Percentiles rank a stretch among this genome's conserved stretches.
Evolutionary conservation across 2,329 filamentous ascomycete species (phyloP).

Genomic region (Sclerotinia trifoliorum): DNA sequence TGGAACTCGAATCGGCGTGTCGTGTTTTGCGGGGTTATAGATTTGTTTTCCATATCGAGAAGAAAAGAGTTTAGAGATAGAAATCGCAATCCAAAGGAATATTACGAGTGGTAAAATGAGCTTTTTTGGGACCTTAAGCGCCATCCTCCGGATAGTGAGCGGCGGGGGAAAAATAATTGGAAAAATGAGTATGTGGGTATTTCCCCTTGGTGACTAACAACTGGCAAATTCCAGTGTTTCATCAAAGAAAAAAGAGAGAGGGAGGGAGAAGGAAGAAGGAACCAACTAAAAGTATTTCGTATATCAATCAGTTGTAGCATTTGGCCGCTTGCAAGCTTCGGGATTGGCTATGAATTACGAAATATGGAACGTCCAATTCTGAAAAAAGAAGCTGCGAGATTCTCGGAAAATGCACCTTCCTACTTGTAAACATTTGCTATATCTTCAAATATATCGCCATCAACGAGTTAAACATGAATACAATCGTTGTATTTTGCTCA

Average conservation of each 20-base stretch:
- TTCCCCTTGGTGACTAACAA: too few relatives aligned
- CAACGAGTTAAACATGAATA: background rate
- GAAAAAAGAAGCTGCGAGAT: background rate
- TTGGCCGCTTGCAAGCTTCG: background rate
- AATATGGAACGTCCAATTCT: background rate
- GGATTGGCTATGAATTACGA: background rate
- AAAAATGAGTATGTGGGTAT: background rate
- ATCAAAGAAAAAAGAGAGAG: background rate
- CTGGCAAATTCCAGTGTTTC: background rate
- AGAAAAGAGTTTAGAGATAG: slow-evolving; percentile 9
- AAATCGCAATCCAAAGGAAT: slow-evolving; percentile 23
- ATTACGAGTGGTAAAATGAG: slow-evolving; percentile 28
- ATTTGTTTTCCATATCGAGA: background rate
- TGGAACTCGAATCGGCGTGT: slow-evolving; percentile 12
- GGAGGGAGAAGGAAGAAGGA: background rate
- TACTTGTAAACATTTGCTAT: background rate
- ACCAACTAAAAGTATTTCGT: fast-evolving
- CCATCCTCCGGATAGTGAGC: slow-evolving; percentile 12
- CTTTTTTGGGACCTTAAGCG: slow-evolving; percentile 23
- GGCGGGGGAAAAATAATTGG: background rate
- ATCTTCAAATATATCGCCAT: background rate
- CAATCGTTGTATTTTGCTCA: background rate
- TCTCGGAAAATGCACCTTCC: background rate
- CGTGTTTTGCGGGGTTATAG: background rate
- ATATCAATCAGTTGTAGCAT: background rate